Evolutionary conservation across 108 stramenopile genomes (phyloP).

Genomic region (Nitzschia sp.): DNA sequence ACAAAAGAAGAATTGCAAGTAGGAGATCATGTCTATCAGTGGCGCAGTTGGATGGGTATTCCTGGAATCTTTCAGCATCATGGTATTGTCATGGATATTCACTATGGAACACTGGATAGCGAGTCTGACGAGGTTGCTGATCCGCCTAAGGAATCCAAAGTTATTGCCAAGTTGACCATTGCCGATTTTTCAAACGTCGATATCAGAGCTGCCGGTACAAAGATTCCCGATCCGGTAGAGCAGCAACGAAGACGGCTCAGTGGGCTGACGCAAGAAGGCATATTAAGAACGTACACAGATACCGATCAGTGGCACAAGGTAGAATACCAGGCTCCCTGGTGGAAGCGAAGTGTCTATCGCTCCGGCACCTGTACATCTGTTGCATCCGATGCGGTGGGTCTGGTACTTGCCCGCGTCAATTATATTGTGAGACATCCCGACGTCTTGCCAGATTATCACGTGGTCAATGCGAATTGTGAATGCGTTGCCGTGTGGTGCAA

Average conservation of each 20-base stretch:
- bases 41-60: constrained; percentile 39
- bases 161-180: constrained; percentile 30
- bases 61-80: constrained; percentile 54
- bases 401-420: constrained; percentile 46
- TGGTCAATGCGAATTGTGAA: constrained; percentile 76
- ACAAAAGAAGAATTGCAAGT: constrained; percentile 20
- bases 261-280: constrained; percentile 35
- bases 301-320: constrained; percentile 49
- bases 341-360: constrained; percentile 32
- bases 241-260: background rate
- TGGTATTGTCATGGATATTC: constrained; percentile 48
- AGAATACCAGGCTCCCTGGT: constrained; percentile 35
- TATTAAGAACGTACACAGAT: constrained; percentile 32
- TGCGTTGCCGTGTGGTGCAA: constrained; percentile 86
- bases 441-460: constrained; percentile 66
- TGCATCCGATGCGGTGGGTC: constrained; percentile 31
- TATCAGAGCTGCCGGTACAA: background rate
- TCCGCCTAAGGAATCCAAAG: background rate
- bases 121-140: background rate
- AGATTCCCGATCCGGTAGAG: background rate
- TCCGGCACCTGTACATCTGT: constrained; percentile 34
- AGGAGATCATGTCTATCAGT: constrained; percentile 55
- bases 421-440: constrained; percentile 42
- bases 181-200: constrained; percentile 45
- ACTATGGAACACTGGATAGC: background rate